These are phyloP conservation scores for Gypsophila paniculata DNA, from an alignment of 179 eudicot species.

Conservation along the genomic window DNA sequence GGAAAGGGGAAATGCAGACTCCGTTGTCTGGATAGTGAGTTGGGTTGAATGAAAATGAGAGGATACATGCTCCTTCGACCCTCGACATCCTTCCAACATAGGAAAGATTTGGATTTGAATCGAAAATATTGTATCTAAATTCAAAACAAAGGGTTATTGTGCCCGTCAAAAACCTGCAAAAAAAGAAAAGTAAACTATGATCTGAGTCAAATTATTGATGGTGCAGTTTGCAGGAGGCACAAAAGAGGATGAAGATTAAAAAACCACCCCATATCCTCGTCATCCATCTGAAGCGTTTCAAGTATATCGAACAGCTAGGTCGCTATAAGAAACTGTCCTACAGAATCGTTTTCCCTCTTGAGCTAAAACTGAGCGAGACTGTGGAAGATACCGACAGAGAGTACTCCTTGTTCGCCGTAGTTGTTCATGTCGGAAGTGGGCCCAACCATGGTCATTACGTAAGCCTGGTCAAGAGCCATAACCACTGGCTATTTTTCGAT, in stretches of 20 bases:
- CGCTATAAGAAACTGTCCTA: constrained; percentile 79
- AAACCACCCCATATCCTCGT: constrained; percentile 81
- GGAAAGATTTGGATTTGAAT: too few species aligned
- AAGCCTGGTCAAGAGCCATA: constrained; percentile 87
- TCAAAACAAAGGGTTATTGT: too few species aligned
- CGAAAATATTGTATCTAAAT: too few species aligned
- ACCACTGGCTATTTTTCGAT: constrained; percentile 83
- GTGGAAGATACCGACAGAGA: constrained; percentile 72
- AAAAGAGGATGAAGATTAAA: constrained; percentile 92
- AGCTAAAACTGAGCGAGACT: constrained; percentile 74
- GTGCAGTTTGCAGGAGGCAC: constrained; percentile 86
- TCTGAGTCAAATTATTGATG: constrained; percentile 1
- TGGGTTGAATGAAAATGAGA: too few species aligned
- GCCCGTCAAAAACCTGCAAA: too few species aligned
- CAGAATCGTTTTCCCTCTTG: constrained; percentile 83
- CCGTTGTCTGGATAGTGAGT: too few species aligned
- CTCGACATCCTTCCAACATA: too few species aligned
- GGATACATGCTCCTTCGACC: too few species aligned
- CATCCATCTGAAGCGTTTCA: constrained; percentile 83
- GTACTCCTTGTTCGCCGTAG: constrained; percentile 79
- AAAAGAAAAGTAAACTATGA: neutral
- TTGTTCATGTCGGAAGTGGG: constrained; percentile 87
- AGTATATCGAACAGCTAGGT: constrained; percentile 76
- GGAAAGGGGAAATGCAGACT: too few species aligned
- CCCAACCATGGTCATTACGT: constrained; percentile 91